Evolutionary conservation across 257 asterid genomes (phyloP).

Genomic region (Solanum bukasovii): DNA sequence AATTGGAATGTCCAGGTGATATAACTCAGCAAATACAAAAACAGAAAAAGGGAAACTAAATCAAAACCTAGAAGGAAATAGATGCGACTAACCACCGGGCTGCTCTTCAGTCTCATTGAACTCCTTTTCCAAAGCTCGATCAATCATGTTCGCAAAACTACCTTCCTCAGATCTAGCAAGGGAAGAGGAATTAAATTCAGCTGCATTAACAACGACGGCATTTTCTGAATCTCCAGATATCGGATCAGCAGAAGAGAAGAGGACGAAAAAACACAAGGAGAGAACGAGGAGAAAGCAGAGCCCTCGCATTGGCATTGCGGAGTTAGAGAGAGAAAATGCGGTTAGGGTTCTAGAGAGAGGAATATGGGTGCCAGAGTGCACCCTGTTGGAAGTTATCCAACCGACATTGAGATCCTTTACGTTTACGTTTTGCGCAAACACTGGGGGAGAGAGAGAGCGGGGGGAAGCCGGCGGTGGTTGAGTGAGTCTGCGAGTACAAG

Average conservation of each 20-base stretch:
- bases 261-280: not conserved
- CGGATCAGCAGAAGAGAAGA: conserved; percentile 27
- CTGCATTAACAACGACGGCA: conserved; percentile 14
- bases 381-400: not conserved
- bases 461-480: not conserved
- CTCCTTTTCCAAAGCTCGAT: conserved; percentile 67
- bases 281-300: conserved; percentile 14
- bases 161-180: conserved; percentile 21
- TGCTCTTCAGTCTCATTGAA: conserved; percentile 66
- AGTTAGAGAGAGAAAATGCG: conserved; percentile 1
- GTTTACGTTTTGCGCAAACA: not conserved
- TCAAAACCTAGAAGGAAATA: not conserved
- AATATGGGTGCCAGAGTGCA: not conserved
- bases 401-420: not conserved
- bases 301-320: conserved; percentile 11
- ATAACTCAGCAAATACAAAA: conserved; percentile 4
- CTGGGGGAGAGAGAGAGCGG: not conserved
- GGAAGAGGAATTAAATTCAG: conserved; percentile 14
- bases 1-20: not conserved
- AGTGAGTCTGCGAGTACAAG: not conserved
- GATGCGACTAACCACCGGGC: conserved; percentile 45
- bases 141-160: conserved; percentile 50
- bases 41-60: not conserved
- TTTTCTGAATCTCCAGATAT: not conserved
- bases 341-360: not conserved